These are phyloP conservation scores for Metarhizium album DNA, from an alignment of 2,329 filamentous ascomycete genomes.

Conservation along the genomic window DNA sequence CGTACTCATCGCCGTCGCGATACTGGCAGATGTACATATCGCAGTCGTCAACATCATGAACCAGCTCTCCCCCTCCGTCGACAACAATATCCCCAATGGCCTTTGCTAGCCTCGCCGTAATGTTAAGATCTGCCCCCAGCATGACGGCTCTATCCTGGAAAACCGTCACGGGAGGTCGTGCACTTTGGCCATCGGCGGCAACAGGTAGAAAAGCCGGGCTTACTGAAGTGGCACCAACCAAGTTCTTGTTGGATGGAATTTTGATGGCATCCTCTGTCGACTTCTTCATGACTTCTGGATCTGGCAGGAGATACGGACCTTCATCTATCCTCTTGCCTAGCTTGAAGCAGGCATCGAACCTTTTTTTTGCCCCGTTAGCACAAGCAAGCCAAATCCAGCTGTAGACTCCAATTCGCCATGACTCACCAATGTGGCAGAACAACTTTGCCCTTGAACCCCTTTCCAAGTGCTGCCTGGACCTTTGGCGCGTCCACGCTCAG, in stretches of 20 bases:
- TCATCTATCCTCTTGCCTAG: constrained; percentile 88
- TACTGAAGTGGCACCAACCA: constrained; percentile 55
- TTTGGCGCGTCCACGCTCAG: constrained; percentile 65
- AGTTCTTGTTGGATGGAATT: constrained; percentile 45
- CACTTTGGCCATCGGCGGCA: constrained; percentile 30
- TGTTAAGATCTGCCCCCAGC: constrained; percentile 62
- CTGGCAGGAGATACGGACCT: constrained; percentile 70
- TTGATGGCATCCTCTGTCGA: constrained; percentile 44
- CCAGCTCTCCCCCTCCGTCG: constrained; percentile 60
- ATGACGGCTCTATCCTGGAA: constrained; percentile 71
- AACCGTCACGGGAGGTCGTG: constrained; percentile 50
- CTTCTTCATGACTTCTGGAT: constrained; percentile 69
- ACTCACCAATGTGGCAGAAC: constrained; percentile 84
- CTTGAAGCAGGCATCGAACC: constrained; percentile 95
- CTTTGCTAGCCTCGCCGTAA: constrained; percentile 53
- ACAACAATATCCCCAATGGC: constrained; percentile 63
- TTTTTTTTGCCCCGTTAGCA: constrained; percentile 23
- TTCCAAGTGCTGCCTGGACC: constrained; percentile 50
- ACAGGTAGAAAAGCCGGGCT: constrained; percentile 32
- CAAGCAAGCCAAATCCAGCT: background rate
- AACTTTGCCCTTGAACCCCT: constrained; percentile 63
- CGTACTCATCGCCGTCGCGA: constrained; percentile 70
- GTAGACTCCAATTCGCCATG: background rate
- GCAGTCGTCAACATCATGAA: constrained; percentile 53
- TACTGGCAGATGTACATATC: constrained; percentile 83